A percentile compares a stretch with the other conserved stretches of the same genome.
Evolutionary conservation across 495 filamentous ascomycete species (phyloP).

Genomic region (Neurospora tetraspora): DNA sequence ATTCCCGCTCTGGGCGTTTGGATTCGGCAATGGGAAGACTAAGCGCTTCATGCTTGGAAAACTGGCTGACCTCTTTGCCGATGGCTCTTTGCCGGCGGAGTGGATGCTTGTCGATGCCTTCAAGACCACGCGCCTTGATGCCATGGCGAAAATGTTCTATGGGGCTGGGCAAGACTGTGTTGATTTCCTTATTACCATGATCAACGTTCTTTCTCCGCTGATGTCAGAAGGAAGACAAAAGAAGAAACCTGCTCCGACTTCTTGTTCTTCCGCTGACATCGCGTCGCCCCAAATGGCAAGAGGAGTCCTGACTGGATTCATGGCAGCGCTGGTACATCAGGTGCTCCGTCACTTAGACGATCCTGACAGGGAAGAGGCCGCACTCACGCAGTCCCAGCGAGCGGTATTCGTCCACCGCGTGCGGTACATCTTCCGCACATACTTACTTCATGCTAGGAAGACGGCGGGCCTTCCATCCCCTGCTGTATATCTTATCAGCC

Average conservation of each 20-base stretch:
- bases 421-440: constrained; percentile 6
- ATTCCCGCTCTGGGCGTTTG: constrained; percentile 21
- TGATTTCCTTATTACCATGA: constrained; percentile 22
- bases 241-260: background rate
- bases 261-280: background rate
- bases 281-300: constrained; percentile 5
- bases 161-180: constrained; percentile 22
- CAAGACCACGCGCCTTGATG: constrained; percentile 20
- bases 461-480: background rate
- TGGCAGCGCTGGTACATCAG: constrained; percentile 13
- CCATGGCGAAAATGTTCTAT: constrained; percentile 7
- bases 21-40: constrained; percentile 13
- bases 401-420: constrained; percentile 10
- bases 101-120: constrained; percentile 37
- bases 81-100: constrained; percentile 24
- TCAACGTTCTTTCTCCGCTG: constrained; percentile 25
- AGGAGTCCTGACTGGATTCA: constrained; percentile 3
- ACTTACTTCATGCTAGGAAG: constrained; percentile 1
- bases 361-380: background rate
- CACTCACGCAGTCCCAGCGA: background rate
- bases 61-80: constrained; percentile 24
- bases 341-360: constrained; percentile 5
- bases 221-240: background rate
- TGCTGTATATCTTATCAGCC: constrained; percentile 18
- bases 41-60: constrained; percentile 24